phyloP scores from a whole-genome alignment of 768 basidiomycete species.

The Trametopsis cervina region DNA sequence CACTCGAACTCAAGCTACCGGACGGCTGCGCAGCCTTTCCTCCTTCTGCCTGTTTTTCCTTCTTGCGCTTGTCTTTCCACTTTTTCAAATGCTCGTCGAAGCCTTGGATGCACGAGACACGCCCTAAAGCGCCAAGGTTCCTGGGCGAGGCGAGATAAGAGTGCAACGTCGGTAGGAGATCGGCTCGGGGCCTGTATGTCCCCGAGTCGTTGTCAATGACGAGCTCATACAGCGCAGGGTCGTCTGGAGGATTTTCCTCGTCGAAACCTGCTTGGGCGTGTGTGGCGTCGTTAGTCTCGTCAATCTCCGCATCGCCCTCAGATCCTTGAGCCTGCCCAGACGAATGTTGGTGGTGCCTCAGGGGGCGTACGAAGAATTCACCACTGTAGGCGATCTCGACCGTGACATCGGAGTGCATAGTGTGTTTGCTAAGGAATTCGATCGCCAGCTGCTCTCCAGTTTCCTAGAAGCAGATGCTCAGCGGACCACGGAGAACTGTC shows the following conservation, averaged over 20 bases:
- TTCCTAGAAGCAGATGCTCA: conserved; percentile 19
- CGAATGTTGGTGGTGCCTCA: conserved; percentile 13
- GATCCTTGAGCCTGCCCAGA: not conserved
- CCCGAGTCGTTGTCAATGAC: conserved; percentile 43
- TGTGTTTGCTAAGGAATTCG: conserved; percentile 38
- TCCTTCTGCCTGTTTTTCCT: conserved; percentile 21
- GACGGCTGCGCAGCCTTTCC: conserved; percentile 3
- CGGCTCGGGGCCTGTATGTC: conserved; percentile 36
- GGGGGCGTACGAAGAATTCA: conserved; percentile 30
- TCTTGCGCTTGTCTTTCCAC: conserved; percentile 27
- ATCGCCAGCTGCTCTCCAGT: conserved; percentile 39
- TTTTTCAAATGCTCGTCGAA: conserved; percentile 31
- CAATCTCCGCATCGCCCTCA: not conserved
- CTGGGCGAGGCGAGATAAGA: conserved; percentile 26
- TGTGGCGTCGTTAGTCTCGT: conserved; percentile 8
- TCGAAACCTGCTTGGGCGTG: conserved; percentile 6
- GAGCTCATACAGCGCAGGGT: conserved; percentile 34
- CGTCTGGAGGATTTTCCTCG: conserved; percentile 14
- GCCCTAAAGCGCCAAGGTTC: conserved; percentile 32
- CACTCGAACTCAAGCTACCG: conserved; percentile 12
- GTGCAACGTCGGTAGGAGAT: conserved; percentile 31
- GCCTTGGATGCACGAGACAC: conserved; percentile 30
- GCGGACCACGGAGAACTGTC: not conserved
- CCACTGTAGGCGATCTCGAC: conserved; percentile 38
- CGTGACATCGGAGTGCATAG: conserved; percentile 39